Evolutionary conservation across 345 rosid species (phyloP).

Genomic region (Eucalyptus dawsonii): DNA sequence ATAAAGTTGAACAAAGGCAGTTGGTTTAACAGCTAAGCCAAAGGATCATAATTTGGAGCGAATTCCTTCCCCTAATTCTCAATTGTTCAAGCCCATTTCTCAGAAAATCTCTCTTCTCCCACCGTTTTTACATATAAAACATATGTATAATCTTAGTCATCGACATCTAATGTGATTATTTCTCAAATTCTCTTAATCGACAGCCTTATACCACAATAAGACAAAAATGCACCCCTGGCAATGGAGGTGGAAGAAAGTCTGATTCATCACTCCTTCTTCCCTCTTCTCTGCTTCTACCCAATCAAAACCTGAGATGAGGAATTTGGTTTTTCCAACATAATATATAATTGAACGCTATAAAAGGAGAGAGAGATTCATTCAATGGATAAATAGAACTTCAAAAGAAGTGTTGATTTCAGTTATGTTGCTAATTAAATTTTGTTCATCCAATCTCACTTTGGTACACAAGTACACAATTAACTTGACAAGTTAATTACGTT

Average conservation of each 20-base stretch:
- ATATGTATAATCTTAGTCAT: neutral
- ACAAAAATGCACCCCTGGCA: too few relatives aligned
- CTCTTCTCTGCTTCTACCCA: neutral
- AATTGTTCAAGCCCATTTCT: neutral
- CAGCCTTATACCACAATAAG: neutral
- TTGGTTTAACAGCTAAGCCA: neutral
- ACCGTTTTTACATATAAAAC: neutral
- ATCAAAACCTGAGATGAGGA: neutral
- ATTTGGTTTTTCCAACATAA: neutral
- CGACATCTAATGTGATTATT: neutral
- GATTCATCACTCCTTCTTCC: neutral
- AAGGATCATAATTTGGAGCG: neutral
- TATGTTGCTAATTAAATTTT: too few relatives aligned
- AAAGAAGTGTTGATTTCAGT: neutral
- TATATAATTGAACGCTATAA: neutral
- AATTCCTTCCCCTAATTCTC: neutral
- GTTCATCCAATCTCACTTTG: fast-evolving
- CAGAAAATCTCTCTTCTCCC: neutral
- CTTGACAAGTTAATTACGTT: neutral
- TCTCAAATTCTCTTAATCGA: neutral
- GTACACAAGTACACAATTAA: neutral
- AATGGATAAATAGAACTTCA: neutral
- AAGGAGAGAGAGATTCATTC: neutral
- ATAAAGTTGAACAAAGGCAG: neutral
- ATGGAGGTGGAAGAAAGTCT: neutral